Evolutionary conservation across 345 rosid species (phyloP), one percentile per base, ranked within the genome.

Genomic region (Arabis hirsuta): DNA sequence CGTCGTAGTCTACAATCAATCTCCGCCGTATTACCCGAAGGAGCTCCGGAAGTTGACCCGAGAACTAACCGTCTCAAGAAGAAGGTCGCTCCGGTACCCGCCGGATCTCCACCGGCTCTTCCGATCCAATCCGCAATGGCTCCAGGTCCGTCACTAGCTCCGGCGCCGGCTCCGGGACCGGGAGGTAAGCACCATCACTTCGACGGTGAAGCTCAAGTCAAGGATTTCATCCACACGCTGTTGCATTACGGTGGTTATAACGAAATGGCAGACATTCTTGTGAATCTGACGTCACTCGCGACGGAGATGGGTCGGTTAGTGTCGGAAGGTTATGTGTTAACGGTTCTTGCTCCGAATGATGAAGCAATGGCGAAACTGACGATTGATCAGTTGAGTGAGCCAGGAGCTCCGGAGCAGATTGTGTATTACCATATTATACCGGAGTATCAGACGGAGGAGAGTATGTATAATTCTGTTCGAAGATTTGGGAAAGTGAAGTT

Each of bases 121-220:
- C 92, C 96, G 53, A 74, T 89, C 51, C 84, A 77, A 70, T 82
- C 85, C 41, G 96, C 92, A 0, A 74, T 89, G 91, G 86, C 96
- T 20, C 90, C 96, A 1, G 92, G 92, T 13, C 96, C 96, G 0
- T 84, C 88, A 0, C 80, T 87, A 8, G 92, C 96, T 38, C 96
- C 96, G 2, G 96, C 96, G 0, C 90, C 96, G 1, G 96, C 96
- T 7, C 92, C 96, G 0, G 96, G 92, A 2, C 96, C 92, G 0
- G 96, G 96, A 1, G 96, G 92, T 0, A 82, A 83, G 3, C 85
- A 76, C 45, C 83, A 78, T 39, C 88, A 89, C 67, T 89, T 89
- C 82, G 80, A 89, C 52, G 96, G 92, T 3, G 85, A 85, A 56
- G 79, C 76, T 45, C 96, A 89, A 48, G 96, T 89, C 24, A 87